Percentiles rank a stretch among this genome's conserved stretches.
Conservation (phyloP, 257 asterid species). For the Agastache rugosa region DNA sequence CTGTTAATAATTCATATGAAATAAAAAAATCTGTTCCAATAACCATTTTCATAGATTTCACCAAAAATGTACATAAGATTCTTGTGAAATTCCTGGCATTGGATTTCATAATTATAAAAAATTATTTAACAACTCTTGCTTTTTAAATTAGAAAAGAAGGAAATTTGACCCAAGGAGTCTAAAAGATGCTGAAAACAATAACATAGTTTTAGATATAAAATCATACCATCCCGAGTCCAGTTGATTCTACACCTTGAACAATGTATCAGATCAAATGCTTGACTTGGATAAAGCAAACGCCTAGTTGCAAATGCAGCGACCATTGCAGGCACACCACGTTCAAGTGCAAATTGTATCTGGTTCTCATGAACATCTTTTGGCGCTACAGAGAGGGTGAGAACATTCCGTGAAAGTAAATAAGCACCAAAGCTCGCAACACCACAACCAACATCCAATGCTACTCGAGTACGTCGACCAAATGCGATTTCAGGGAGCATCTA, state of each 20-base stretch:
- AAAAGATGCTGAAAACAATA: constrained; percentile 20
- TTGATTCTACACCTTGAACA: constrained; percentile 96
- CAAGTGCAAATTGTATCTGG: constrained; percentile 98
- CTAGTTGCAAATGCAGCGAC: constrained; percentile 85
- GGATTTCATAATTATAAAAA: not conserved
- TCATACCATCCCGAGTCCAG: constrained; percentile 97
- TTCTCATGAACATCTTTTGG: constrained; percentile 97
- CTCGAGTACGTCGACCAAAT: constrained; percentile 83
- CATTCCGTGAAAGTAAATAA: constrained; percentile 78
- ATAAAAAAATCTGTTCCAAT: not conserved
- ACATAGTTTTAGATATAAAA: constrained; percentile 6
- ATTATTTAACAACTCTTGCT: not conserved
- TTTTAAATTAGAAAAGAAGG: not conserved
- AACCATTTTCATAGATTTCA: constrained; percentile 4
- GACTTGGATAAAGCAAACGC: constrained; percentile 88
- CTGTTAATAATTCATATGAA: not conserved
- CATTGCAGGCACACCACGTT: constrained; percentile 97
- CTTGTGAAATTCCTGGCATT: constrained; percentile 1
- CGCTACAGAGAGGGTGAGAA: constrained; percentile 83
- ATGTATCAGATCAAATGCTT: constrained; percentile 90
- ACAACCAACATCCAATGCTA: constrained; percentile 91
- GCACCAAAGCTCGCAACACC: constrained; percentile 99
- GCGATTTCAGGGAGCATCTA: constrained; percentile 95
- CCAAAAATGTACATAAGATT: not conserved
- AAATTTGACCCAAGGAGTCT: constrained; percentile 13